Base-by-base conservation (phyloP, 371 early-diverging fungal species). In the Neoconidiobolus thromboides region DNA sequence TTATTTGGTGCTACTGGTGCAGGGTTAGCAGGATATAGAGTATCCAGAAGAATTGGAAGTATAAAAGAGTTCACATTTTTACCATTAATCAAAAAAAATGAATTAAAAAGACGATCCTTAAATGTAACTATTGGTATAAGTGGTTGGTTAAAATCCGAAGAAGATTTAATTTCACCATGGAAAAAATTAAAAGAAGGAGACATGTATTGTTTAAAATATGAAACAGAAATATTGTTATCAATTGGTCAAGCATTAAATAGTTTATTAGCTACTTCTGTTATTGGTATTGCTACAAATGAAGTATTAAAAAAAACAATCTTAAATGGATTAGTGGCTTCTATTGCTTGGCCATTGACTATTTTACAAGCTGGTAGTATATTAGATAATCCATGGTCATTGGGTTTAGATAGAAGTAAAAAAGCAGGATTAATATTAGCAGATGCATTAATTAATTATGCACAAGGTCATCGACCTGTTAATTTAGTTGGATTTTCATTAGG, bases 381-480 rank as follows among this genome's bases (percentile, higher is more conserved):
- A 60, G 96, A 96, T 66, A 95, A 96, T 67, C 96, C 96, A 36
- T 97, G 97, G 97, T 73, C 71, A 7, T 81, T 85, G 37, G 93
- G 85, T 37, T 74, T 86, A 53, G 87, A 87, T 65, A 76, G 91
- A 48, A 90, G 92, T n/a, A 73, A 75, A 26, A 92, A 89, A 70
- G 89, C 95, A 0, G 96, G 95, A 1, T 71, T 77, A 69, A 79
- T 96, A 0, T 69, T 88, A 55, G 87, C 89, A 0, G 91, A 93
- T 65, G 78, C 86, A 3, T 63, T 95, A 43, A 72, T 76, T 14
- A 73, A 86, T 58, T 80, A 87, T 14, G 86, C 87, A 3, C 96
- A 94, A 64, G 92, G 88, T 12, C 80, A 85, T 61, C 76, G 97
- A 40, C 97, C 97, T 1, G 88, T 91, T 10, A 91, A 87, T 9